phyloP scores from a whole-genome alignment of 2,329 filamentous ascomycete species.

The Samsoniella hepiali region DNA sequence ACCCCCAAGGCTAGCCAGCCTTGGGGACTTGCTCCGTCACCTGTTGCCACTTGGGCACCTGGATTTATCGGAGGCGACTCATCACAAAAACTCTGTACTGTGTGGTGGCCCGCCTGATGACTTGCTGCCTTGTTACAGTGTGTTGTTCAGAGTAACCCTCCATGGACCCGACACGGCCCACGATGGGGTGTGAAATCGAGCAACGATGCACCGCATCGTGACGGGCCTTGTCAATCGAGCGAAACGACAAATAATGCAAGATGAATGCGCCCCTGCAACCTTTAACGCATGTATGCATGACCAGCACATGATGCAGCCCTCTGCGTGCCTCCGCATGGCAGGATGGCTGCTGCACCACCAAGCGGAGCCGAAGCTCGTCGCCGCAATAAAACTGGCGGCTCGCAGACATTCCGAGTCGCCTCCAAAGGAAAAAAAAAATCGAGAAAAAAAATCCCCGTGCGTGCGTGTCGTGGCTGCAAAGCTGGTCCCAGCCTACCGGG shows the following conservation, averaged over 20 bases:
- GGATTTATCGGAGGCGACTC: not conserved
- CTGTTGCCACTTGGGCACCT: not conserved
- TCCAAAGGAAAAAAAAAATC: not conserved
- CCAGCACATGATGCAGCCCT: constrained; percentile 8
- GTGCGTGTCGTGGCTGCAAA: not conserved
- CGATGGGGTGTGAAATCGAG: not conserved
- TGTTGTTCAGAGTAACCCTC: not conserved
- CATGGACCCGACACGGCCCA: not conserved
- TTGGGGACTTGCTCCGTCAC: not conserved
- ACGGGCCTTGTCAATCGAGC: constrained; percentile 1
- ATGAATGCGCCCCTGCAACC: not conserved
- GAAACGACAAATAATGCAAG: constrained; percentile 2
- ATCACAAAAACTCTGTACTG: not conserved
- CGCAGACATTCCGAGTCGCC: not conserved
- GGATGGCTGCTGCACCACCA: not conserved
- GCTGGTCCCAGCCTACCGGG: constrained; percentile 1
- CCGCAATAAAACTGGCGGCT: not conserved
- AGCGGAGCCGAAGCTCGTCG: not conserved
- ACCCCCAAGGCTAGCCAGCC: constrained; percentile 4
- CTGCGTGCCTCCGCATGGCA: constrained; percentile 8
- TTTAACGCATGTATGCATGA: constrained; percentile 1
- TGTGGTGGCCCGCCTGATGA: not conserved
- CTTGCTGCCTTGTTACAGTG: not conserved
- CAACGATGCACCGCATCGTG: not conserved
- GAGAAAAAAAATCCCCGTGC: not conserved